Evolutionary conservation across 805 yeast species (phyloP).

Genomic region (Pachysolen tannophilus): DNA sequence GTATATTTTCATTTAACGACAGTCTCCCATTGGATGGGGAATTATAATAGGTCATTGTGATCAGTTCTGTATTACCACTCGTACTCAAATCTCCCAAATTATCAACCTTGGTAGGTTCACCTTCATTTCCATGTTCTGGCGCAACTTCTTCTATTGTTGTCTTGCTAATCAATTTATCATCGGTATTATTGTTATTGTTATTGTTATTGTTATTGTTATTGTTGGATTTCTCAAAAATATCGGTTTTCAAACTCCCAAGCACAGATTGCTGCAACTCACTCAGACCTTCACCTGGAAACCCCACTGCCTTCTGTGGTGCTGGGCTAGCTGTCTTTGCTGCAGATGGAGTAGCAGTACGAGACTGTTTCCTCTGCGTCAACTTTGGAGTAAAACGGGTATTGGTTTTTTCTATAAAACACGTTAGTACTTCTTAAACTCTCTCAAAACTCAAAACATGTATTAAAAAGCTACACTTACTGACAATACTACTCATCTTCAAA

Average conservation of each 20-base stretch:
- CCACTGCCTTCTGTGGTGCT: conserved; percentile 6
- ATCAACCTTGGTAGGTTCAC: conserved; percentile 2
- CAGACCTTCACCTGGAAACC: conserved; percentile 7
- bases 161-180: conserved; percentile 1
- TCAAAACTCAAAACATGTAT: no score
- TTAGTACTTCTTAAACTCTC: no score
- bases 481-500: no score
- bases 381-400: conserved; percentile 65
- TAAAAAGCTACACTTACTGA: no score
- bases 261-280: neutral
- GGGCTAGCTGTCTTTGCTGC: conserved; percentile 17
- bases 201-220: neutral
- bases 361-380: conserved; percentile 21
- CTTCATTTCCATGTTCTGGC: no score
- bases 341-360: conserved; percentile 16
- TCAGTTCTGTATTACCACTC: no score
- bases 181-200: conserved; percentile 2
- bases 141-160: conserved; percentile 7
- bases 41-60: no score
- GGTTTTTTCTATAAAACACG: conserved; percentile 33
- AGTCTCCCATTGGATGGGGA: no score
- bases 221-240: conserved; percentile 1
- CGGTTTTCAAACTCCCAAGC: conserved; percentile 1
- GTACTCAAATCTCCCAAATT: neutral
- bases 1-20: conserved; percentile 8